Percentiles rank a stretch among this genome's conserved stretches.
Evolutionary conservation across 1,284 basidiomycete genomes (phyloP).

Genomic region (Ganoderma lucidum): DNA sequence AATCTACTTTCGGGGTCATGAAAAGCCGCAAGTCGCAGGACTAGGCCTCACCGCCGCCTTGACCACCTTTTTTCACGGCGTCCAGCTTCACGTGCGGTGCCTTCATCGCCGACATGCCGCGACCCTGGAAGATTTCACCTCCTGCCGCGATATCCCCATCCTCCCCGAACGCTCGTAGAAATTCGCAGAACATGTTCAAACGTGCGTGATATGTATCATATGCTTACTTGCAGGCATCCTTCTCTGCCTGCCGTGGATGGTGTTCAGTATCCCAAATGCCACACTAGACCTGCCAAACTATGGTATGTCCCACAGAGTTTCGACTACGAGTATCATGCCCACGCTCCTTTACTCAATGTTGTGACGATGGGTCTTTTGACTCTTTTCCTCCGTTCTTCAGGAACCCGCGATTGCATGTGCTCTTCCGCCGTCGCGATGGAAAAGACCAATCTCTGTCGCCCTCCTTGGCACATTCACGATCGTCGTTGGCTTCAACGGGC

Average conservation of each 20-base stretch:
- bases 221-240: neutral
- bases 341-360: neutral
- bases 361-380: neutral
- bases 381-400: neutral
- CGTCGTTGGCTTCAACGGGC: neutral
- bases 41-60: neutral
- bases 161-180: neutral
- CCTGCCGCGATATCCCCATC: neutral
- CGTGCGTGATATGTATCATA: neutral
- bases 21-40: neutral
- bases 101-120: neutral
- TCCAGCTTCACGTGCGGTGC: neutral
- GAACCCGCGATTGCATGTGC: neutral
- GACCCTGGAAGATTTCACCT: neutral
- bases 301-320: neutral
- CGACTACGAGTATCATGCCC: neutral
- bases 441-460: neutral
- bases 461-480: neutral
- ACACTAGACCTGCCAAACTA: neutral
- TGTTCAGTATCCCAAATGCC: neutral
- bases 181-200: neutral
- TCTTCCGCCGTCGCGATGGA: neutral
- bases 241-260: neutral
- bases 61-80: neutral
- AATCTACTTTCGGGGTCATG: neutral